A percentile compares a stretch with the other conserved stretches of the same genome.
These are phyloP conservation scores for Wickerhamomyces subpelliculosus DNA, from an alignment of 805 yeast species.

Conservation along the genomic window DNA sequence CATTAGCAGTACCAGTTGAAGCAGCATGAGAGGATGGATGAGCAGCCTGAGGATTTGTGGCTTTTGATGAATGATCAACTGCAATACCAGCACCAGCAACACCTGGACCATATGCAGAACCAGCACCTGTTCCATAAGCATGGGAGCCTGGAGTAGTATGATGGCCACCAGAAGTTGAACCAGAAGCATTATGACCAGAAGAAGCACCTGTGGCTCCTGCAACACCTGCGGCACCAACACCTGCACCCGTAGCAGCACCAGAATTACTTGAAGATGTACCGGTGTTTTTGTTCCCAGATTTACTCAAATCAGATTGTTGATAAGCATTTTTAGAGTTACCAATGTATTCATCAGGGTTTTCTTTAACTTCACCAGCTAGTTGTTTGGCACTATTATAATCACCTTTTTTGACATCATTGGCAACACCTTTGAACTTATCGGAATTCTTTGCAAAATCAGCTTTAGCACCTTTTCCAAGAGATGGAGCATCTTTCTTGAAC, in stretches of 20 bases:
- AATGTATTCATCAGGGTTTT: constrained; percentile 2
- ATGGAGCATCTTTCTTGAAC: neutral
- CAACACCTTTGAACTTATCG: constrained; percentile 19
- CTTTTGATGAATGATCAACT: too few species aligned
- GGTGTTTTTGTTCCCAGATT: too few species aligned
- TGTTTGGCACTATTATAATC: constrained; percentile 15
- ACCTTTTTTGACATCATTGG: constrained; percentile 13
- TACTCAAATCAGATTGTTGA: neutral
- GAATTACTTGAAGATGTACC: neutral
- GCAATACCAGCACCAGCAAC: neutral
- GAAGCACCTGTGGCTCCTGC: too few species aligned
- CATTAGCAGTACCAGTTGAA: neutral
- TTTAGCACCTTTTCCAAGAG: neutral
- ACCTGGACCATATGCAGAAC: neutral
- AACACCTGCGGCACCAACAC: too few species aligned
- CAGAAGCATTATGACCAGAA: neutral
- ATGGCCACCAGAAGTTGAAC: neutral
- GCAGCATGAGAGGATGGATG: too few species aligned
- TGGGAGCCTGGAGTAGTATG: neutral
- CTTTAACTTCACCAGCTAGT: constrained; percentile 1
- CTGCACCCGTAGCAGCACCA: neutral
- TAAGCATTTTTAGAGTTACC: constrained; percentile 6
- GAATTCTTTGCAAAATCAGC: constrained; percentile 5
- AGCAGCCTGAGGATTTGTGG: too few species aligned
- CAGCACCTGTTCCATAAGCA: neutral